Evolutionary conservation across 1,284 basidiomycete genomes (phyloP), one percentile per base, ranked within the genome.

Genomic region (Sphagnurus paluster): DNA sequence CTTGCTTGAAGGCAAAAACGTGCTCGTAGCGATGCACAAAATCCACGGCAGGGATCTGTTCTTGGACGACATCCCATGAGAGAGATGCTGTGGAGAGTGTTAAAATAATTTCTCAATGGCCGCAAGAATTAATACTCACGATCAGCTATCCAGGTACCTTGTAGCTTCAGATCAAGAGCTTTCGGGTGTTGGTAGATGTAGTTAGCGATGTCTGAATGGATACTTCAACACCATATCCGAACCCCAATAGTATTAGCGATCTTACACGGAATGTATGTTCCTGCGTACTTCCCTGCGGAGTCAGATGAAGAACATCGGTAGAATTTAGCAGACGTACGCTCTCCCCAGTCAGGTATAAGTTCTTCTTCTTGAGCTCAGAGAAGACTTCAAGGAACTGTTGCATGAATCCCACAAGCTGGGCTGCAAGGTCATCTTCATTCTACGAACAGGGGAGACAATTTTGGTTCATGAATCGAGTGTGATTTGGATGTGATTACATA

Each of bases 371-470:
- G 43, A 89, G 59, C 55, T 89, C 85, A 0, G 70, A 70, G 65
- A 89, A 89, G 1, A 90, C 77, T 16, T 82, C 75, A 9, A 90
- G 69, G 66, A 90, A 90, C 58, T 90, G 87, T 48, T 84, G 75
- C 55, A 90, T 54, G 62, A 89, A 89, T 7, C 82, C 82, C 24
- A 81, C 78, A 9, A 86, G 60, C 50, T 85, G 80, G 6, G 64
- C 74, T 0, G 83, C 80, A 4, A 89, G 71, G 32, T 85, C 80
- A 26, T 82, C 74, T 56, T 89, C 85, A 43, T 87, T 71, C 76
- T 88, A 52, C 13, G 4, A 4, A 25, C 14, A n/a, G 36, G 14
- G 30, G 33, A 14, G 29, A 38, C 34, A 41, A 24, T 23, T 16
- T 17, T 9, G 3, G 3, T 8, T 21, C 4, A 5, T n/a, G n/a